Conservation (phyloP, 2,329 filamentous ascomycete genomes). For the Dothistroma septosporum region DNA sequence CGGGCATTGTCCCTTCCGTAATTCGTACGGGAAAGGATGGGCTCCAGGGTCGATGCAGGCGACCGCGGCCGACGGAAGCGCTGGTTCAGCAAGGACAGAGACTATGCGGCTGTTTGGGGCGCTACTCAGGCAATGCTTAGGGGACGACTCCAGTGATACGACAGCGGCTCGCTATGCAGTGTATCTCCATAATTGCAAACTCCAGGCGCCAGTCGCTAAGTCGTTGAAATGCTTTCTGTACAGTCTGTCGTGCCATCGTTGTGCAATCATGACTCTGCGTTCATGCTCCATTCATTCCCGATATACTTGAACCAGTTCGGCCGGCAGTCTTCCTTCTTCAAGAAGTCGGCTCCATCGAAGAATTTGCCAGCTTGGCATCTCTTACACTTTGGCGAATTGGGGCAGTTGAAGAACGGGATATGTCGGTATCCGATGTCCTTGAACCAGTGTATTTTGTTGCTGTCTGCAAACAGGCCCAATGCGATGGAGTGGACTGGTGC, state of each 20-base stretch:
- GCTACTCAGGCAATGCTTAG: background rate
- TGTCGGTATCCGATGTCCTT: conserved; percentile 98
- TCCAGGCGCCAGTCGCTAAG: conserved; percentile 1
- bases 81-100: background rate
- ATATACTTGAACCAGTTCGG: conserved; percentile 97
- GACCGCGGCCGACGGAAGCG: background rate
- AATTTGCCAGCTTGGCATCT: conserved; percentile 83
- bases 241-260: background rate
- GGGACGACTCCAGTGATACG: background rate
- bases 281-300: conserved; percentile 48
- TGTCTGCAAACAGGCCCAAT: conserved; percentile 85
- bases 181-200: background rate
- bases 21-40: background rate
- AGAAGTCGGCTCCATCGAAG: conserved; percentile 79
- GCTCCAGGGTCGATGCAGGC: background rate
- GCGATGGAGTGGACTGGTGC: conserved; percentile 95
- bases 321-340: conserved; percentile 88
- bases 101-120: background rate
- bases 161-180: background rate
- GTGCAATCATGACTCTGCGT: background rate
- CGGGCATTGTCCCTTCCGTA: background rate
- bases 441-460: conserved; percentile 87
- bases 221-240: background rate
- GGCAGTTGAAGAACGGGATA: conserved; percentile 98
- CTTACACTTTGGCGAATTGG: conserved; percentile 89